These are phyloP conservation scores for Piromyces finnis DNA, from an alignment of 192 early-diverging fungal species.

Conservation along the genomic window DNA sequence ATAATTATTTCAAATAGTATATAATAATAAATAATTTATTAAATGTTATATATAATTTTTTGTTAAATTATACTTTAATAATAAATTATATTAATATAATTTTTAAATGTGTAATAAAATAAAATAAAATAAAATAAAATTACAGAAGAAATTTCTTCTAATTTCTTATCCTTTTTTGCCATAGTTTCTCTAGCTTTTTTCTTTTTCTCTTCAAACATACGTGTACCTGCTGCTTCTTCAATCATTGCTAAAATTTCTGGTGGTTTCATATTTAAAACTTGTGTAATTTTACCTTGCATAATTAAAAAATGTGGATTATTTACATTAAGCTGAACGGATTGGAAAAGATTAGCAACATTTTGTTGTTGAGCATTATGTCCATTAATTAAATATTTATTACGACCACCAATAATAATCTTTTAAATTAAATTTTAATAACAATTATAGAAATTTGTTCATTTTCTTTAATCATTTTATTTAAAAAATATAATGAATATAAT, in stretches of 20 bases:
- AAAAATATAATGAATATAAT: not conserved
- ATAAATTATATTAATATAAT: no score
- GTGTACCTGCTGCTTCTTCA: slow-evolving; percentile 95
- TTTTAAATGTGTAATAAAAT: no score
- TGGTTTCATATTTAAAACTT: slow-evolving; percentile 99
- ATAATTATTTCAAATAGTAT: no score
- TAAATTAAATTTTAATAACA: not conserved
- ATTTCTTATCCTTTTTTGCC: slow-evolving; percentile 86
- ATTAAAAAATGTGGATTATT: slow-evolving; percentile 99
- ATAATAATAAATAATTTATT: no score
- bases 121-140: not conserved
- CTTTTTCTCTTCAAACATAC: slow-evolving; percentile 98
- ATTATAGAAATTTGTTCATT: no score
- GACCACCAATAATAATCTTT: slow-evolving; percentile 66
- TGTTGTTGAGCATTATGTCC: slow-evolving; percentile 77
- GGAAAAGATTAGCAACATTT: slow-evolving; percentile 77
- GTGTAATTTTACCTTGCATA: slow-evolving; percentile 98
- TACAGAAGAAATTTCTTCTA: slow-evolving; percentile 71
- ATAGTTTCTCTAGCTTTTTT: slow-evolving; percentile 86
- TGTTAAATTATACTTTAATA: no score
- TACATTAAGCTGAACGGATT: slow-evolving; percentile 95
- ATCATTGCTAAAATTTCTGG: slow-evolving; percentile 92
- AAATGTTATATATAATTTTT: no score
- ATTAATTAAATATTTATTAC: slow-evolving; percentile 96
- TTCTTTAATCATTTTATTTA: no score